Conservation (phyloP, 2,329 filamentous ascomycete species). For the Metarhizium guizhouense region DNA sequence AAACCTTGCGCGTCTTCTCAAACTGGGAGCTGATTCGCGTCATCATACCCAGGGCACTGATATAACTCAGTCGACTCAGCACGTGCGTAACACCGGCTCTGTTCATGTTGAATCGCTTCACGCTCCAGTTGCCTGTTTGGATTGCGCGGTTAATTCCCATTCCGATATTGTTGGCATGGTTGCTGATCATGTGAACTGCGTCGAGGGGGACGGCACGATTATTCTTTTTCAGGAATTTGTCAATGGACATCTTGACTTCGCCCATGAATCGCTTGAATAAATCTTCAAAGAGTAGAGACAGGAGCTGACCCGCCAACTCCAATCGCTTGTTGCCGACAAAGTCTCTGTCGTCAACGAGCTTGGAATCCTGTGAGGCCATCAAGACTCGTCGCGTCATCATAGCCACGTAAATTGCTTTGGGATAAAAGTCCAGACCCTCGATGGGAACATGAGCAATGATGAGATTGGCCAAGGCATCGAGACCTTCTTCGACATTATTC, state of each 20-base stretch:
- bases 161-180: constrained; percentile 80
- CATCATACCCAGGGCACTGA: constrained; percentile 98
- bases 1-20: constrained; percentile 96
- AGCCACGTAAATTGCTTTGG: constrained; percentile 93
- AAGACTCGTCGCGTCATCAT: constrained; percentile 96
- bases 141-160: constrained; percentile 92
- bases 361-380: constrained; percentile 85
- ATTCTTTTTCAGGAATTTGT: constrained; percentile 91
- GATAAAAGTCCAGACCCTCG: constrained; percentile 83
- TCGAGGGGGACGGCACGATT: constrained; percentile 85
- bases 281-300: constrained; percentile 93
- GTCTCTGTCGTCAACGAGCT: constrained; percentile 88
- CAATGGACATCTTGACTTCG: constrained; percentile 85
- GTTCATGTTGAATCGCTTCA: constrained; percentile 99
- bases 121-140: constrained; percentile 93
- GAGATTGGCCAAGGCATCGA: constrained; percentile 86
- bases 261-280: constrained; percentile 91
- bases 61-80: constrained; percentile 89
- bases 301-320: constrained; percentile 86
- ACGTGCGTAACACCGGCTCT: constrained; percentile 94
- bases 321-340: constrained; percentile 97
- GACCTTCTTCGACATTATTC: constrained; percentile 81
- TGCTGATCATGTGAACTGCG: constrained; percentile 73
- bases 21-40: constrained; percentile 97
- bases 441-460: constrained; percentile 94